phyloP scores from a whole-genome alignment of 2,329 filamentous ascomycete genomes.

The Teratosphaeria destructans region DNA sequence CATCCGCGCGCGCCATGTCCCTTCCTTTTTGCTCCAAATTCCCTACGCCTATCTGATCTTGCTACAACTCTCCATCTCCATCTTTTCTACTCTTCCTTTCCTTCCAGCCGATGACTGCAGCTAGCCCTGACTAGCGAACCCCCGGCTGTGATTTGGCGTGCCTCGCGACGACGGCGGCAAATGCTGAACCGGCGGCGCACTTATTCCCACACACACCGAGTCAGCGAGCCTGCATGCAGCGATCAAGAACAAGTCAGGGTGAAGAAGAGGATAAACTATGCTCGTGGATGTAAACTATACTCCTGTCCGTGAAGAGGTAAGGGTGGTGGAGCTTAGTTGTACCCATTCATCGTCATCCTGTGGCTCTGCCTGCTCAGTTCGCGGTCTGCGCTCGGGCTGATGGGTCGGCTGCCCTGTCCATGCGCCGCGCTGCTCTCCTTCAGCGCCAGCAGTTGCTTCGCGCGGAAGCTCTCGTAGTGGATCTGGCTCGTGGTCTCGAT shows the following conservation, averaged over 20 bases:
- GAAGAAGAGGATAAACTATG: not conserved
- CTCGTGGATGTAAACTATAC: constrained; percentile 5
- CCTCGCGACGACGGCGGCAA: constrained; percentile 7
- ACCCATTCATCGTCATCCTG: constrained; percentile 97
- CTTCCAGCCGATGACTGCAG: not conserved
- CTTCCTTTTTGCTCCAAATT: not conserved
- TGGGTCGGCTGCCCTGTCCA: constrained; percentile 68
- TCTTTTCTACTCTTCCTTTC: not conserved
- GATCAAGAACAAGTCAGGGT: not conserved
- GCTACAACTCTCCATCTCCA: not conserved
- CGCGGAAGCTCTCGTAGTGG: constrained; percentile 98
- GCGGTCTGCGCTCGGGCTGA: constrained; percentile 87
- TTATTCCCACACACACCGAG: constrained; percentile 4
- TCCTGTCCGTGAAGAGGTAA: not conserved
- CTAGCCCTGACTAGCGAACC: constrained; percentile 15
- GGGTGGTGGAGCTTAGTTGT: constrained; percentile 46
- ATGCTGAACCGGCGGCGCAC: not conserved
- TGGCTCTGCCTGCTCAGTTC: constrained; percentile 96
- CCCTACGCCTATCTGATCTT: not conserved
- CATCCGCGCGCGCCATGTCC: too few relatives aligned
- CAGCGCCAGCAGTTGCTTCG: constrained; percentile 92
- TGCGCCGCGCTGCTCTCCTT: constrained; percentile 93
- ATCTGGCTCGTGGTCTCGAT: constrained; percentile 99
- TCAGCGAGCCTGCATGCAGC: constrained; percentile 10
- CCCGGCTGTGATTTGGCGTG: constrained; percentile 15